Evolutionary conservation across 2,329 filamentous ascomycete genomes (phyloP).

Genomic region (Beauveria asiatica): DNA sequence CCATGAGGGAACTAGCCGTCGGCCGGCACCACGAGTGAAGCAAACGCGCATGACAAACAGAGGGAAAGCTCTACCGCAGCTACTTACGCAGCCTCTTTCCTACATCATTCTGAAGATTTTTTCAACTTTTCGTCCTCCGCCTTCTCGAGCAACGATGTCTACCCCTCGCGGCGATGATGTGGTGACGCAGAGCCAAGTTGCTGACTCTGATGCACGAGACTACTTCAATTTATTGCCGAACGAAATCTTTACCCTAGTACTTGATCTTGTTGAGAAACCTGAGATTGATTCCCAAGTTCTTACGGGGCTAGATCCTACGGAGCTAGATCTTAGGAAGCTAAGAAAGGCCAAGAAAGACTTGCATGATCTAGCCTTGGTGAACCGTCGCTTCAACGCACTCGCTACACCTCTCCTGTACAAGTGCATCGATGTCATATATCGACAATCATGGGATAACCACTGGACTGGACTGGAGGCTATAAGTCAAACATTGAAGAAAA

Average conservation of each 20-base stretch:
- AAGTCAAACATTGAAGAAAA: too few species aligned
- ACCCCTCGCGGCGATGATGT: background rate
- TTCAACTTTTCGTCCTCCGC: background rate
- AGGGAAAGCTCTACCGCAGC: background rate
- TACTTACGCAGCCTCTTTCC: too few species aligned
- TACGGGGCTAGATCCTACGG: too few species aligned
- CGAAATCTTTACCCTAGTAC: background rate
- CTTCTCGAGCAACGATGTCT: background rate
- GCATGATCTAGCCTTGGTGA: background rate
- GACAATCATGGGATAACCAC: too few species aligned
- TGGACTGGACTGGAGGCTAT: too few species aligned
- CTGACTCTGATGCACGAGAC: background rate
- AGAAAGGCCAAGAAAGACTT: background rate
- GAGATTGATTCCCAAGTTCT: background rate
- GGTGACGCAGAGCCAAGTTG: background rate
- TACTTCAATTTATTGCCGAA: background rate
- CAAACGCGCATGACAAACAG: background rate
- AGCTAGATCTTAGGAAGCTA: too few species aligned
- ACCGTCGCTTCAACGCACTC: background rate
- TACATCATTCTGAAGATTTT: too few species aligned
- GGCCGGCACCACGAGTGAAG: background rate
- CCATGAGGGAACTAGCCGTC: background rate
- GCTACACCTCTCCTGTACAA: background rate
- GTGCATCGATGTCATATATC: background rate
- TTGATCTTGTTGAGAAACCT: background rate